Conservation (phyloP, 768 basidiomycete genomes). For the Mycena polygramma region DNA sequence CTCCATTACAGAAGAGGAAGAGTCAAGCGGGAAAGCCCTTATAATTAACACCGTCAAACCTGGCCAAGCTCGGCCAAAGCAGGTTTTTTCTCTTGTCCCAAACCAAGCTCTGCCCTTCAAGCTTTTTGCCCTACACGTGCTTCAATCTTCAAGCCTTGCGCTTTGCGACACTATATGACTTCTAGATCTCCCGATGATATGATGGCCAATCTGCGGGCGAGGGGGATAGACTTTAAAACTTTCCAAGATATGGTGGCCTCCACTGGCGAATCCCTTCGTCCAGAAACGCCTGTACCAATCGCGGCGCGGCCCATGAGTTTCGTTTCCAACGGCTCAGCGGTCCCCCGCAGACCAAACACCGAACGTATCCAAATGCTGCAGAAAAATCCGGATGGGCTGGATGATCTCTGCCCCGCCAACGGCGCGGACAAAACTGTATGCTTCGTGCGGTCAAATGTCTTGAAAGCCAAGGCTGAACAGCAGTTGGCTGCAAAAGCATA, state of each 20-base stretch:
- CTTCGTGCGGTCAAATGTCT: constrained; percentile 21
- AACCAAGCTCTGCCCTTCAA: too few relatives aligned
- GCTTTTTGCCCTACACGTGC: too few relatives aligned
- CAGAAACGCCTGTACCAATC: not conserved
- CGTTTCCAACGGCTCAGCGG: not conserved
- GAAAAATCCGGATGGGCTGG: constrained; percentile 4
- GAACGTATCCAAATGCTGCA: constrained; percentile 8
- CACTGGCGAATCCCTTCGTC: not conserved
- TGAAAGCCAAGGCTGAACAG: constrained; percentile 10
- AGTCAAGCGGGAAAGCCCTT: too few relatives aligned
- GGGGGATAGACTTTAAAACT: not conserved
- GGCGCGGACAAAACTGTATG: not conserved
- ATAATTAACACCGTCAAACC: too few relatives aligned
- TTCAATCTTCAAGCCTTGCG: too few relatives aligned
- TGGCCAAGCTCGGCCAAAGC: too few relatives aligned
- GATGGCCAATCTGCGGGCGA: not conserved
- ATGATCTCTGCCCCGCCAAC: constrained; percentile 17
- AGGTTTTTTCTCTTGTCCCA: too few relatives aligned
- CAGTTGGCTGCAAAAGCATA: constrained; percentile 3
- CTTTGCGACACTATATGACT: too few relatives aligned
- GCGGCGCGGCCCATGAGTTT: not conserved
- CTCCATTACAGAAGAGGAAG: too few relatives aligned
- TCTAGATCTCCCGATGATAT: too few relatives aligned
- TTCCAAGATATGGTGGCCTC: not conserved
- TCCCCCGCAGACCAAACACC: not conserved